These are phyloP conservation scores for Obelidium mucronatum DNA, from an alignment of 192 early-diverging fungal species.

Conservation along the genomic window DNA sequence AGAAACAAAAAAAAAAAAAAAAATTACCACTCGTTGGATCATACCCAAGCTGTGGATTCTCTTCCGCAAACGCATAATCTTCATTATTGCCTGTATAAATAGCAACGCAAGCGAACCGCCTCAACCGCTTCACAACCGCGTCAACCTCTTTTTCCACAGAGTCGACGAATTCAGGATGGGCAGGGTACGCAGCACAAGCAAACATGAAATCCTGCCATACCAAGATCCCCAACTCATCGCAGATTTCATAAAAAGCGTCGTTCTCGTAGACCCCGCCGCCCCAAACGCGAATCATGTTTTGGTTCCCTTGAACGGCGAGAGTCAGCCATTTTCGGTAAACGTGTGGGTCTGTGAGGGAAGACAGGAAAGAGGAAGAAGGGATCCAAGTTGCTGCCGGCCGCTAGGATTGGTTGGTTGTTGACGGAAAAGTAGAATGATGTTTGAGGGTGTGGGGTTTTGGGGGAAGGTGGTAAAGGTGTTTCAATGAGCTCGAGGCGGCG, in stretches of 20 bases:
- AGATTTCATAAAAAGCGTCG: conserved; percentile 58
- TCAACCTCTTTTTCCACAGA: conserved; percentile 52
- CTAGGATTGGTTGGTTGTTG: conserved; percentile 55
- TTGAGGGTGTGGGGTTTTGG: conserved; percentile 35
- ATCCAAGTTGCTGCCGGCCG: conserved; percentile 68
- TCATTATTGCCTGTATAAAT: conserved; percentile 70
- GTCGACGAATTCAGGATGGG: conserved; percentile 48
- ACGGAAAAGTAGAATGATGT: conserved; percentile 58
- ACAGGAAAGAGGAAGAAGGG: conserved; percentile 60
- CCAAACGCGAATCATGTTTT: conserved; percentile 70
- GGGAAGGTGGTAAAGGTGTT: not conserved
- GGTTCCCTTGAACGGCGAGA: conserved; percentile 50
- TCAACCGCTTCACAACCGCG: conserved; percentile 50
- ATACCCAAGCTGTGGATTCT: conserved; percentile 48
- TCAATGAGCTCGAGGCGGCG: conserved; percentile 17
- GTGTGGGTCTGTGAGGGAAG: conserved; percentile 36
- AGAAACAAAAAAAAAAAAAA: not conserved
- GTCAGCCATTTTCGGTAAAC: conserved; percentile 38
- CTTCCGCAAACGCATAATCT: conserved; percentile 56
- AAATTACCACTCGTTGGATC: conserved; percentile 36
- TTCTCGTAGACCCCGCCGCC: conserved; percentile 64
- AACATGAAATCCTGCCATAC: conserved; percentile 77
- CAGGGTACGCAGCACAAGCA: conserved; percentile 61
- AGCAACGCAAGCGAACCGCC: conserved; percentile 55
- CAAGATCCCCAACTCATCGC: conserved; percentile 62